Base-by-base conservation (phyloP, 2,329 filamentous ascomycete genomes). In the Alternaria postmessia region DNA sequence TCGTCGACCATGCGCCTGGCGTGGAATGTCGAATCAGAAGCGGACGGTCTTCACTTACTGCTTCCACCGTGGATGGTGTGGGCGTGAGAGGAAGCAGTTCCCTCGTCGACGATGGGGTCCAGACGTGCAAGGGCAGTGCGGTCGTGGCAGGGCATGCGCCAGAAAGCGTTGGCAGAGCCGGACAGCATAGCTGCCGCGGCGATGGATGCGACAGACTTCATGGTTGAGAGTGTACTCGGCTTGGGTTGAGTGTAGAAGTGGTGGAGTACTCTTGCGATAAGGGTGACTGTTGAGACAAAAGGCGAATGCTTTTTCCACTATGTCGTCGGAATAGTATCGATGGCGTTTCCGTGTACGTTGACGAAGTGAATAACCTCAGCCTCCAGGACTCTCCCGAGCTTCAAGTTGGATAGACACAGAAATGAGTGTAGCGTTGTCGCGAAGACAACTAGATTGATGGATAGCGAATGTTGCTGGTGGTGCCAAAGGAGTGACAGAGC, bases 101-200 rank as follows among this genome's bases (percentile, higher is more conserved):
- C 74, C 4, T 65, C 64, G 56, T 75, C 69, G 48, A 78, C 75
- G 39, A 78, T 73, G 44, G 71, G 79, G 82, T 74, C 93, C 79
- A 74, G 79, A 54, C 86, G 87, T 67, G 86, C 87, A 51, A 83
- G 81, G 49, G 85, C 86, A 67, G 89, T 82, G 69, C 89, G 86
- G 42, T 85, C 83, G 66, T 87, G 83, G 72, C 88, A 89, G 74
- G 87, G 87, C 83, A 92, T 92, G 71, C 86, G 88, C 74, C 91
- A 85, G 73, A 92, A 90, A 54, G 89, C 89, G 69, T 90, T 87
- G 43, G 87, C 72, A 24, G 75, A 70, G 48, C 75, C 74, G 16
- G 77, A 71, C 18, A 82, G 70, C 16, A 76, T 61, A 57, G 70
- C 74, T 41, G 69, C 70, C 18, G 73, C 67, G 14, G 72, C 70